Evolutionary conservation across 768 basidiomycete species (phyloP).

Genomic region (Podaxis sp.): DNA sequence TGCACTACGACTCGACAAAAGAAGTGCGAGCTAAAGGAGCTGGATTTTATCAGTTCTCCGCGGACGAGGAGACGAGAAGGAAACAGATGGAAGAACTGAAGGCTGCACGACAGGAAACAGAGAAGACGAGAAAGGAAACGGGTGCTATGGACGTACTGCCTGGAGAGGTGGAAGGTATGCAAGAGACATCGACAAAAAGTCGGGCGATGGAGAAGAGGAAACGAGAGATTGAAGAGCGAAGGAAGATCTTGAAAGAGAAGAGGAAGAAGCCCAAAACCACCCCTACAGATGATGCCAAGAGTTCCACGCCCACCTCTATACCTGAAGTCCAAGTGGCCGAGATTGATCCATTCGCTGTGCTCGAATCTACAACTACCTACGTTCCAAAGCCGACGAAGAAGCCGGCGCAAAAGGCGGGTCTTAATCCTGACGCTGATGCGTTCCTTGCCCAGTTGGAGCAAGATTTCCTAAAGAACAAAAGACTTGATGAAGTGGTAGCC

Average conservation of each 20-base stretch:
- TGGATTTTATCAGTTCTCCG: slow-evolving; percentile 88
- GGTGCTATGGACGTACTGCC: slow-evolving; percentile 59
- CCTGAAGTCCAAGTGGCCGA: not conserved
- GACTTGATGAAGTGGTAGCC: slow-evolving; percentile 4
- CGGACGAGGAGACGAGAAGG: slow-evolving; percentile 72
- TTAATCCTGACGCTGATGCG: slow-evolving; percentile 45
- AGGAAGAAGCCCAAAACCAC: slow-evolving; percentile 41
- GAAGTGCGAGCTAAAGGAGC: slow-evolving; percentile 91
- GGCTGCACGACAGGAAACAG: slow-evolving; percentile 66
- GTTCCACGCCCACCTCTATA: not conserved
- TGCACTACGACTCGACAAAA: slow-evolving; percentile 76
- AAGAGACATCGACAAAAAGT: slow-evolving; percentile 32
- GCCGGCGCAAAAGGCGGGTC: slow-evolving; percentile 2
- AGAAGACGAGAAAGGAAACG: slow-evolving; percentile 49
- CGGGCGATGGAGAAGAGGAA: slow-evolving; percentile 71
- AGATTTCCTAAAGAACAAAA: slow-evolving; percentile 42
- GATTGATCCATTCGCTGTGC: slow-evolving; percentile 45
- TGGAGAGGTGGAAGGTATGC: slow-evolving; percentile 80
- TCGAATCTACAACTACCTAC: slow-evolving; percentile 35
- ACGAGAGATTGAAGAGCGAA: slow-evolving; percentile 66
- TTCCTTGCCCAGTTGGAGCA: slow-evolving; percentile 65
- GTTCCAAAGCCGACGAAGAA: slow-evolving; percentile 19
- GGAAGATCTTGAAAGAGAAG: slow-evolving; percentile 60
- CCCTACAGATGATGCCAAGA: slow-evolving; percentile 6
- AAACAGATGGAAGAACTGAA: slow-evolving; percentile 83